Percentiles rank a stretch among this genome's conserved stretches.
These are phyloP conservation scores for Suillus tomentosus DNA, from an alignment of 768 basidiomycete genomes.

Conservation along the genomic window DNA sequence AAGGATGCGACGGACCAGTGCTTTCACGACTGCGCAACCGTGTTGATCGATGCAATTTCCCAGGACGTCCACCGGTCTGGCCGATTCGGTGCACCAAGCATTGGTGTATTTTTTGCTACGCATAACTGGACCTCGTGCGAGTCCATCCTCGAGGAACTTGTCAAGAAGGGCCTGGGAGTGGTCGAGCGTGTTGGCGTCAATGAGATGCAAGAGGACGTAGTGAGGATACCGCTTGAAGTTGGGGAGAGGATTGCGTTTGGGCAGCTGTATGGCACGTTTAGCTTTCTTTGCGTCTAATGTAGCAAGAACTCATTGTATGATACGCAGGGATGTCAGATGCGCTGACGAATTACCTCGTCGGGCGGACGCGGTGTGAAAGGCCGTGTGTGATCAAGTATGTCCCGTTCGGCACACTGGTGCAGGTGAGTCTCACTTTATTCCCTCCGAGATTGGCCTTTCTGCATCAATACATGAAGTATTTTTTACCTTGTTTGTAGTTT, in stretches of 20 bases:
- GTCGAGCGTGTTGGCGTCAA: background rate
- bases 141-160: constrained; percentile 61
- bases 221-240: constrained; percentile 49
- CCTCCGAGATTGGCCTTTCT: no score
- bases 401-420: constrained; percentile 72
- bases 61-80: constrained; percentile 44
- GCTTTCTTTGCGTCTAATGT: background rate
- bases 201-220: constrained; percentile 24
- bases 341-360: constrained; percentile 70
- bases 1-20: constrained; percentile 75
- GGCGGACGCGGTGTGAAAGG: constrained; percentile 47
- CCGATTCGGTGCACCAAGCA: constrained; percentile 12
- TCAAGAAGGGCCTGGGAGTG: constrained; percentile 46
- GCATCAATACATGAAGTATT: background rate
- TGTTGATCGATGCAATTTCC: constrained; percentile 58
- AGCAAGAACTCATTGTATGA: constrained; percentile 8
- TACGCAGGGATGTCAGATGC: constrained; percentile 81
- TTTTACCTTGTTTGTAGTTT: background rate
- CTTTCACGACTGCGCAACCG: constrained; percentile 62
- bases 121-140: constrained; percentile 78
- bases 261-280: constrained; percentile 75
- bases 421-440: constrained; percentile 41
- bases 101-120: constrained; percentile 84
- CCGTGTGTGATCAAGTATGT: constrained; percentile 86
- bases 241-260: constrained; percentile 71